These are phyloP conservation scores for Albizia julibrissin DNA, from an alignment of 306 rosid species.

Conservation along the genomic window DNA sequence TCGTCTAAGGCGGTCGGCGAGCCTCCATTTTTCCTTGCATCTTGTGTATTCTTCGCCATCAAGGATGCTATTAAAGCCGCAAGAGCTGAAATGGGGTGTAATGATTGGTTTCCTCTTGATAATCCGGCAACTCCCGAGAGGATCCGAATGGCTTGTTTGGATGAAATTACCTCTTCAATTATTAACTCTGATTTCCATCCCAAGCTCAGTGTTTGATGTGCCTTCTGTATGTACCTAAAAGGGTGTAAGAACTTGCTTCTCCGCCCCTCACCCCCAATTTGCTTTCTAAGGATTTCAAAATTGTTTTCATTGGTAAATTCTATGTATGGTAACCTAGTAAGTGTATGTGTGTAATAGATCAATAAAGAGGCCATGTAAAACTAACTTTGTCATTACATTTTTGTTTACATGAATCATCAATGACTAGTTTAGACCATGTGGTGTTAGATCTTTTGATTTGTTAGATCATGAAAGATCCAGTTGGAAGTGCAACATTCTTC, in stretches of 20 bases:
- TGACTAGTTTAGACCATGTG: too few relatives aligned
- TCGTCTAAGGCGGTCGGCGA: conserved; percentile 98
- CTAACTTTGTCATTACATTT: too few relatives aligned
- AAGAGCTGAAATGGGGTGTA: conserved; percentile 60
- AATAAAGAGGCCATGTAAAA: too few relatives aligned
- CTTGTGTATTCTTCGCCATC: conserved; percentile 78
- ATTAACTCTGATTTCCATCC: conserved; percentile 58
- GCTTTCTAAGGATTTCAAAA: too few relatives aligned
- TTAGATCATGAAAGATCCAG: too few relatives aligned
- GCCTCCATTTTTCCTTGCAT: conserved; percentile 96
- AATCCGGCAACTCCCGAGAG: conserved; percentile 95
- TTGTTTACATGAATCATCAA: too few relatives aligned
- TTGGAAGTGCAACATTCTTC: too few relatives aligned
- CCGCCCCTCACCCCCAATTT: too few relatives aligned
- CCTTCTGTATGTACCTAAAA: not conserved
- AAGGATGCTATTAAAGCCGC: conserved; percentile 84
- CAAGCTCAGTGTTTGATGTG: conserved; percentile 70
- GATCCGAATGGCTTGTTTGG: conserved; percentile 92
- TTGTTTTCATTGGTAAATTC: too few relatives aligned
- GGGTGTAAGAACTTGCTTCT: not conserved
- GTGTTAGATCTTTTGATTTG: too few relatives aligned
- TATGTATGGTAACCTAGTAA: too few relatives aligned
- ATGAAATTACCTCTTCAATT: conserved; percentile 54
- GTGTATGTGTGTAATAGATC: too few relatives aligned
- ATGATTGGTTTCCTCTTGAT: conserved; percentile 93